Conservation (phyloP, 2,329 filamentous ascomycete genomes). For the Periconia sp. region DNA sequence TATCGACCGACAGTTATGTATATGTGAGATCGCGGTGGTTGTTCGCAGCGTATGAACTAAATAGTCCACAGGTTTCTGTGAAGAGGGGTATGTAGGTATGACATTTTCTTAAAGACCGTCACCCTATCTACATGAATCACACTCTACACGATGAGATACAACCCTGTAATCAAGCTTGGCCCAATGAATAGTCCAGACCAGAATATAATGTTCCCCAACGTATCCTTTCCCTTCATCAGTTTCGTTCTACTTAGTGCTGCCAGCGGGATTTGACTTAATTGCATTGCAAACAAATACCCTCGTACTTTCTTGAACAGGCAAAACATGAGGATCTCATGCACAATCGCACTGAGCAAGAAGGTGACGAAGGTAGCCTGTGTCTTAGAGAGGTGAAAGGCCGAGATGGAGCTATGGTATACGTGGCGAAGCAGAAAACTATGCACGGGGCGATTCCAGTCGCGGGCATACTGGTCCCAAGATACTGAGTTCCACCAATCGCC, state of each 20-base stretch:
- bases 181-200: slow-evolving; percentile 81
- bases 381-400: slow-evolving; percentile 72
- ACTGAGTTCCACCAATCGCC: slow-evolving; percentile 61
- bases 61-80: too few relatives aligned
- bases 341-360: slow-evolving; percentile 72
- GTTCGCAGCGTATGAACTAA: too few relatives aligned
- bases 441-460: slow-evolving; percentile 83
- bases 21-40: too few relatives aligned
- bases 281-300: slow-evolving; percentile 74
- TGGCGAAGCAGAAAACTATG: slow-evolving; percentile 79
- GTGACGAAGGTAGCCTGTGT: slow-evolving; percentile 76
- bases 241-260: slow-evolving; percentile 71
- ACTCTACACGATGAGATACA: slow-evolving; percentile 59
- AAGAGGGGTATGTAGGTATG: too few relatives aligned
- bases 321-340: slow-evolving; percentile 81
- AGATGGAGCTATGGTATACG: slow-evolving; percentile 80
- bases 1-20: too few relatives aligned
- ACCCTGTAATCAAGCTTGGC: slow-evolving; percentile 66
- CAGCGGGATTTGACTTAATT: slow-evolving; percentile 76
- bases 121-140: too few relatives aligned
- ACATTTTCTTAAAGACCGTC: too few relatives aligned
- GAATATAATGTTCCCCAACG: slow-evolving; percentile 75
- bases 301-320: slow-evolving; percentile 79
- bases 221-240: slow-evolving; percentile 66
- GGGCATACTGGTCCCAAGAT: slow-evolving; percentile 76